Conservation (phyloP, 345 rosid genomes). For the Eucalyptus sp. region DNA sequence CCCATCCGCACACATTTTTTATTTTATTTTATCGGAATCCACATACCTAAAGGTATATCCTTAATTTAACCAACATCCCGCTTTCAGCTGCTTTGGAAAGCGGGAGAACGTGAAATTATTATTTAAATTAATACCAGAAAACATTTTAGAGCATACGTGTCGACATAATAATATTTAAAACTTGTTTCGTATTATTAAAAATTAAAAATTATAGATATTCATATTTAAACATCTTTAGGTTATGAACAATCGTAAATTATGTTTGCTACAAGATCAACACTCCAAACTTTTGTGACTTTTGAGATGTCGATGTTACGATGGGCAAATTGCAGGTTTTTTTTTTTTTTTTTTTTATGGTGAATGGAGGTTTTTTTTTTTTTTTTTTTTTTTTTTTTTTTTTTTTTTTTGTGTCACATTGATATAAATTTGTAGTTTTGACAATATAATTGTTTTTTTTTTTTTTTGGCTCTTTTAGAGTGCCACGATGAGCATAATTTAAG, state of each 20-base stretch:
- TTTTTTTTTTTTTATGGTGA: too few species aligned
- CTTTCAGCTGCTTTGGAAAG: background rate
- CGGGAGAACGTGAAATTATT: background rate
- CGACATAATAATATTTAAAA: too few species aligned
- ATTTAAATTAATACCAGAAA: background rate
- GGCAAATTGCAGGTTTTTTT: background rate
- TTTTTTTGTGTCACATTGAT: background rate
- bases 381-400: too few species aligned
- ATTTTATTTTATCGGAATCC: background rate
- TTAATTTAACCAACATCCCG: background rate
- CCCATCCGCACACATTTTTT: background rate
- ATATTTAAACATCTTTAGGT: background rate
- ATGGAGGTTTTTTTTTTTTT: background rate
- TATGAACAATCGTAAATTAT: background rate
- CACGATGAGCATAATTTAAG: background rate
- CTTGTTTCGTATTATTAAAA: background rate
- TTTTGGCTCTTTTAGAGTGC: background rate
- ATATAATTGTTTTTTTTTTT: background rate
- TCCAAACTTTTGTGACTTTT: background rate
- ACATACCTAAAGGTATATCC: background rate
- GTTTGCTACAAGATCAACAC: background rate
- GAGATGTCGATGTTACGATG: background rate
- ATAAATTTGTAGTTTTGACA: background rate
- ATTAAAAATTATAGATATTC: background rate
- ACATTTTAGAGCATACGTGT: background rate